These are phyloP conservation scores for Cladorrhinum samala DNA, from an alignment of 495 filamentous ascomycete genomes.

Conservation along the genomic window DNA sequence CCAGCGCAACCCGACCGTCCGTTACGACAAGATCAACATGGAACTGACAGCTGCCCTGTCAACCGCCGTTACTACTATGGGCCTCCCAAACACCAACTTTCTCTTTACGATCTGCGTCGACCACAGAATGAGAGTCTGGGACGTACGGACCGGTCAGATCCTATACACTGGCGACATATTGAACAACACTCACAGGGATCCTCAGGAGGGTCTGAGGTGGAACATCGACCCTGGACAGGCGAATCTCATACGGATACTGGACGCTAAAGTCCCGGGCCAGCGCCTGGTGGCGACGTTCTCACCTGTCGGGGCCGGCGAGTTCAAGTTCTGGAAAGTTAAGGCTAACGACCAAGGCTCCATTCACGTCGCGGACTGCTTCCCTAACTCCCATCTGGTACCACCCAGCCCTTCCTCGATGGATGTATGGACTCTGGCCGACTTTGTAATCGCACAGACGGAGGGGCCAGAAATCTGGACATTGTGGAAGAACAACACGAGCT, in stretches of 20 bases:
- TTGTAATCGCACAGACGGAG: slow-evolving; percentile 49
- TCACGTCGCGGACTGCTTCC: slow-evolving; percentile 64
- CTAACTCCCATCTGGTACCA: slow-evolving; percentile 56
- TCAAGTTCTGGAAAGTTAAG: slow-evolving; percentile 88
- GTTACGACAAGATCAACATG: slow-evolving; percentile 58
- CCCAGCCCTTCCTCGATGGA: slow-evolving; percentile 63
- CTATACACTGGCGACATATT: slow-evolving; percentile 68
- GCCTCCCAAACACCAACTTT: slow-evolving; percentile 42
- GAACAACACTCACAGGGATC: slow-evolving; percentile 33
- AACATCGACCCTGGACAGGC: slow-evolving; percentile 69
- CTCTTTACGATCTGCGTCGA: slow-evolving; percentile 83
- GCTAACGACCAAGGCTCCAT: slow-evolving; percentile 56
- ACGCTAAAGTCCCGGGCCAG: slow-evolving; percentile 50
- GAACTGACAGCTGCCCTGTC: slow-evolving; percentile 59
- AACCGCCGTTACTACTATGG: slow-evolving; percentile 46
- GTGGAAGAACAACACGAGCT: slow-evolving; percentile 77
- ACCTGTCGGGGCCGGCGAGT: slow-evolving; percentile 75
- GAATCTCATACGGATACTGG: slow-evolving; percentile 67
- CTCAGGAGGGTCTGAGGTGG: slow-evolving; percentile 57
- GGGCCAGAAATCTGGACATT: slow-evolving; percentile 70
- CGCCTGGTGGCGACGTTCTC: slow-evolving; percentile 81
- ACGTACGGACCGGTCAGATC: slow-evolving; percentile 64
- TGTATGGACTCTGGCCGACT: slow-evolving; percentile 84
- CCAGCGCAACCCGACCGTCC: slow-evolving; percentile 57
- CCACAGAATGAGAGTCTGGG: slow-evolving; percentile 83